Base-by-base conservation (phyloP, 164 flowering plant genomes). In the Hamamelis virginiana region DNA sequence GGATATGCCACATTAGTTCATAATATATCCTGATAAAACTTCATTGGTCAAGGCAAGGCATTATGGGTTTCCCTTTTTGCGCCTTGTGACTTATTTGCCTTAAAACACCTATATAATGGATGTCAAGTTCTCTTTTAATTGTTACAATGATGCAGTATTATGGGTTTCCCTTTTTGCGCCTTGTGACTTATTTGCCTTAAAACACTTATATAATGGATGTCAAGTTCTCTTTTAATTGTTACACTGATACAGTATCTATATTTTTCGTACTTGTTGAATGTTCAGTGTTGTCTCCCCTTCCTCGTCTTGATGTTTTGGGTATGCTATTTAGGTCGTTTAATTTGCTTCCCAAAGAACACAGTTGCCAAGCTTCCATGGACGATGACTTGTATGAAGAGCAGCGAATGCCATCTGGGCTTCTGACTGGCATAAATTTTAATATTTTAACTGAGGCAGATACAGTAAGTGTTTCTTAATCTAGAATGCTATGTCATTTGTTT, bases 381-480 rank as follows among this genome's bases (percentile, higher is more conserved):
- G 25, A 66, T 58, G 81, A 68, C 23, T 45, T 58, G 19, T 38
- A 28, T 70, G 70, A 59, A 46, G 84, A 77, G 74, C 82, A 66
- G 21, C 69, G 72, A 52, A 77, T 80, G 53, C 84, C 90, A 38
- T 66, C 76, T 58, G 96, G 79, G 27, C 9, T 62, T 45, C 45
- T 91, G 45, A 81, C 73, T n/a, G 82, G 84, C 43, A 67, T 90
- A 52, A 66, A 56, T 10, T 82, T 92, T 68, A 59, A 67, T 62
- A 62, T 92, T 75, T 67, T 85, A 57, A 83, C 85, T 8, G 83
- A 80, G 66, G 74, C 33, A 18, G 92, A 85, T 27, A 77, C 79
- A 41, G 96, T 91, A 77, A 85, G 88, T 77, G 5, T 64, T 28
- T 50, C 33, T 9, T 25, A 41, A 14, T 43, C 28, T 72, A 46